Percentiles rank a stretch among this genome's conserved stretches.
phyloP scores from a whole-genome alignment of 1,284 basidiomycete genomes.

The Salmacisia buchloeana region DNA sequence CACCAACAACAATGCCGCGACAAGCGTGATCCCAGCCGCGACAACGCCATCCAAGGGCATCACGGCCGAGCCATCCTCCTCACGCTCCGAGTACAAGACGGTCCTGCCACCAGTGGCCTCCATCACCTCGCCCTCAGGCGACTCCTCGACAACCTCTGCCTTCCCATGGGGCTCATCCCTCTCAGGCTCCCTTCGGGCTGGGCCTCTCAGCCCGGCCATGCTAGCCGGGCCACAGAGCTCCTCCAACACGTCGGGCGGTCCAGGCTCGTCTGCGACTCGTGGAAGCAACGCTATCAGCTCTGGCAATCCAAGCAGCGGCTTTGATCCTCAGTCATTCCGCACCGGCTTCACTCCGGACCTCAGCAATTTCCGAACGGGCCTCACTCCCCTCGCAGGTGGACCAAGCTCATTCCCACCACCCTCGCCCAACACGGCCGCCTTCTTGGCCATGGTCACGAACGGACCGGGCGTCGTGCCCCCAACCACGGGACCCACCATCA shows the following conservation, averaged over 20 bases:
- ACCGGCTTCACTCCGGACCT: slow-evolving; percentile 73
- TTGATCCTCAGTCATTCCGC: slow-evolving; percentile 62
- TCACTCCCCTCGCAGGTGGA: slow-evolving; percentile 58
- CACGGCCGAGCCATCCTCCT: slow-evolving; percentile 18
- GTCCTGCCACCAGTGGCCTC: slow-evolving; percentile 78
- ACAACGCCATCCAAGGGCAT: slow-evolving; percentile 14
- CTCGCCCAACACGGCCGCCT: slow-evolving; percentile 83
- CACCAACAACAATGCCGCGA: slow-evolving; percentile 5
- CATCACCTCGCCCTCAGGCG: slow-evolving; percentile 74
- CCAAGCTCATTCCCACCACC: slow-evolving; percentile 65
- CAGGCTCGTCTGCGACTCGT: slow-evolving; percentile 51
- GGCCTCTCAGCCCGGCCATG: slow-evolving; percentile 91
- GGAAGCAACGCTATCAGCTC: slow-evolving; percentile 1
- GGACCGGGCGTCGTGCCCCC: slow-evolving; percentile 17
- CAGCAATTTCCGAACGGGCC: slow-evolving; percentile 51
- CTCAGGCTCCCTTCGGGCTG: slow-evolving; percentile 69
- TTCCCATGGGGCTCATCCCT: slow-evolving; percentile 34
- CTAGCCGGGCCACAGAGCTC: slow-evolving; percentile 69
- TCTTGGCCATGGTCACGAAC: slow-evolving; percentile 80
- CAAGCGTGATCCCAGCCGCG: slow-evolving; percentile 15
- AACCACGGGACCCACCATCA: slow-evolving; percentile 58
- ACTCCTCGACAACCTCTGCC: slow-evolving; percentile 50
- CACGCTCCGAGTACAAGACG: slow-evolving; percentile 16
- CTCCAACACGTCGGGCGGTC: slow-evolving; percentile 30
- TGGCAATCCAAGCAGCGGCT: slow-evolving; percentile 48